Base-by-base conservation (phyloP, 1,284 basidiomycete species). In the Ceratobasidium sp. region DNA sequence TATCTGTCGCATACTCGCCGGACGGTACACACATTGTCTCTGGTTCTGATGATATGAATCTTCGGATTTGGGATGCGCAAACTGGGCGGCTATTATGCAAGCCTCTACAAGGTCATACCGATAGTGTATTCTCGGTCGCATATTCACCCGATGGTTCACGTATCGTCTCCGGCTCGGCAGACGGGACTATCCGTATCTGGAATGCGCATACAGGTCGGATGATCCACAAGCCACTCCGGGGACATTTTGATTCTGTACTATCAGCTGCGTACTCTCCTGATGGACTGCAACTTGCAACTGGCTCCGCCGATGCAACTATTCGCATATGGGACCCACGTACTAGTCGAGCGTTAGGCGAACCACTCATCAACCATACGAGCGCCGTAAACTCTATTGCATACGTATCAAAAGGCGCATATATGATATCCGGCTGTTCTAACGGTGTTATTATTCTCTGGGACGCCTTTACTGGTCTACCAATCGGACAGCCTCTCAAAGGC, bases 231-330 rank as follows among this genome's bases (percentile, higher is more conserved):
- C 62, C 65, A 28, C 10, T 17, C 46, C 10, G 12, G 17, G 46
- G 46, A 12, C 86, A 87, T 81, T 84, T 84, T 76, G 85, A 86
- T 80, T 83, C 82, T 70, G 86, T 87, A 77, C 86, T 86, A 79
- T 85, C 83, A 2, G 86, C 87, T 75, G 82, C 81, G 23, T 87
- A 86, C 81, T 83, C 84, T 15, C 85, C 86, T 20, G 86, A 87
- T 77, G 86, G 86, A 20, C 82, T 84, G 67, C 78, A 17, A 15
- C 80, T 87, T 26, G 83, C 86, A 33, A 83, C 82, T 5, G 86
- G 85, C 3, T 82, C 81, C 26, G 80, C 85, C 17, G 86, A 87
- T 80, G 85, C 84, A 82, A 86, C 85, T 44, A 80, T 87, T 20
- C 33, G 46, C 79, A 80, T 86, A 33, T 87, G 75, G 75, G 65